Evolutionary conservation across 176 grass and related monocot species (phyloP).

Genomic region (Oryza meyeriana): DNA sequence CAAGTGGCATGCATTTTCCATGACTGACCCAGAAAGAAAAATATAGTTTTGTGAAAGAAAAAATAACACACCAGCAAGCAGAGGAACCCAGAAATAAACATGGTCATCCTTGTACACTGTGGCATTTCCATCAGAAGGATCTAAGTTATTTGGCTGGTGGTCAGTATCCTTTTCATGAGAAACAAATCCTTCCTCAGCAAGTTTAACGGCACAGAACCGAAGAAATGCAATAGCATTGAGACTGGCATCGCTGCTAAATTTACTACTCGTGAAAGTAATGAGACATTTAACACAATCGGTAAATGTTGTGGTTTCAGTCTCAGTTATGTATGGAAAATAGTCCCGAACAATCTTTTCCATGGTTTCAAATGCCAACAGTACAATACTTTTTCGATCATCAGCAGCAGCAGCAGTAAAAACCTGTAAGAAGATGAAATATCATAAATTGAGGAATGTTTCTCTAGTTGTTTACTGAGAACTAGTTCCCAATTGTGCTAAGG

Average conservation of each 20-base stretch:
- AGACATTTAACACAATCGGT: slow-evolving; percentile 97
- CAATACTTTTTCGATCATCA: slow-evolving; percentile 97
- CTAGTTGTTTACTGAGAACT: slow-evolving; percentile 21
- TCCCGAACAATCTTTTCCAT: slow-evolving; percentile 99
- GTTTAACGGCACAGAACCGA: slow-evolving; percentile 94
- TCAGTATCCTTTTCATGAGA: slow-evolving; percentile 58
- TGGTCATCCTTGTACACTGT: slow-evolving; percentile 72
- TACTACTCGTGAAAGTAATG: slow-evolving; percentile 96
- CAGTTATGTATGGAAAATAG: slow-evolving; percentile 98
- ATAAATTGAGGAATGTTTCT: not conserved
- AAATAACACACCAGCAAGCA: slow-evolving; percentile 66
- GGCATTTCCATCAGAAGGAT: slow-evolving; percentile 52
- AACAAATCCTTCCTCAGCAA: slow-evolving; percentile 86
- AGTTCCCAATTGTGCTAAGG: slow-evolving; percentile 4
- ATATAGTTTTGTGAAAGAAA: slow-evolving; percentile 26
- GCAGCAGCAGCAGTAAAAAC: slow-evolving; percentile 83
- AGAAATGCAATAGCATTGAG: slow-evolving; percentile 99
- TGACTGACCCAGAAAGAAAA: not conserved
- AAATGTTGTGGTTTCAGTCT: slow-evolving; percentile 95
- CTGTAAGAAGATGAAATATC: slow-evolving; percentile 38
- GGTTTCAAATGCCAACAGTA: slow-evolving; percentile 93
- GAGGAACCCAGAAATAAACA: slow-evolving; percentile 92
- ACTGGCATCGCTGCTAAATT: slow-evolving; percentile 96
- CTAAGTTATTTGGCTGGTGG: slow-evolving; percentile 41
- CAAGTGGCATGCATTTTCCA: slow-evolving; percentile 20